phyloP scores from a whole-genome alignment of 768 basidiomycete genomes.

The Kwoniella dendrophila region DNA sequence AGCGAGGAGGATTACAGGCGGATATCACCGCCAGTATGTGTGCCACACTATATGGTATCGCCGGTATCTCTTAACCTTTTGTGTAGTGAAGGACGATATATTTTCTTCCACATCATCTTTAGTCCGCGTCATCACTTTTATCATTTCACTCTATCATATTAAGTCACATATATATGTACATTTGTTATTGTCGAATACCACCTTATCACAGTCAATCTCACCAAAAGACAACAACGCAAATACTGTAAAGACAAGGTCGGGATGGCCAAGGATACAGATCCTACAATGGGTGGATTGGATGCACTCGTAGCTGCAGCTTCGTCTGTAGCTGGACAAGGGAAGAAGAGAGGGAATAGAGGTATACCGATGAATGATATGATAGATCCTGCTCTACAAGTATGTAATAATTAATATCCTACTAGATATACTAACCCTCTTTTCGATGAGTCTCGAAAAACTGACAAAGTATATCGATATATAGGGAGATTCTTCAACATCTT shows the following conservation, averaged over 20 bases:
- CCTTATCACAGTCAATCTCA: background rate
- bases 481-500: background rate
- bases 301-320: conserved; percentile 31
- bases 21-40: too few species aligned
- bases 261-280: conserved; percentile 20
- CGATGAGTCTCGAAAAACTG: too few species aligned
- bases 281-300: conserved; percentile 28
- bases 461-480: too few species aligned
- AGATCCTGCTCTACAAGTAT: conserved; percentile 27
- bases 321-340: conserved; percentile 22
- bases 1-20: too few species aligned
- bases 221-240: background rate
- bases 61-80: too few species aligned
- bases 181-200: background rate
- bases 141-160: background rate
- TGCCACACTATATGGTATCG: too few species aligned
- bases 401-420: too few species aligned
- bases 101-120: conserved; percentile 21
- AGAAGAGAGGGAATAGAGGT: conserved; percentile 7
- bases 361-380: conserved; percentile 23
- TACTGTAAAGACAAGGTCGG: background rate
- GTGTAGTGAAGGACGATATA: background rate
- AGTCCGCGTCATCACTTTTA: conserved; percentile 22
- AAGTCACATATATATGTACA: background rate
- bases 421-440: too few species aligned